Evolutionary conservation across 1,139 yeast genomes (phyloP).

Genomic region (Schwanniomyces etchellsii): DNA sequence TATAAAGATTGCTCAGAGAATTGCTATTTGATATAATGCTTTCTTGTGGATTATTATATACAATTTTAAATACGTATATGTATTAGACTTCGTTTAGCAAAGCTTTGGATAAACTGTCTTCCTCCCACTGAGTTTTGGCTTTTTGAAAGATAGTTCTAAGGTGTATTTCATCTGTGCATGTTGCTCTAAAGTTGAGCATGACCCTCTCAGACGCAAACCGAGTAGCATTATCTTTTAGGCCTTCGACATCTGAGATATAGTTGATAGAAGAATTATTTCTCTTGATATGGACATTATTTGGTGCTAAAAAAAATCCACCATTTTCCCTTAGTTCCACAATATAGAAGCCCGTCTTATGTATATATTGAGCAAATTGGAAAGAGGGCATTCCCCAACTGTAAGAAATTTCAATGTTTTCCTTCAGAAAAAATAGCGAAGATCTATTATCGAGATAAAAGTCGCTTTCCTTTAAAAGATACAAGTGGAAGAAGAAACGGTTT

Average conservation of each 20-base stretch:
- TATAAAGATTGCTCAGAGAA: slow-evolving; percentile 84
- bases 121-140: slow-evolving; percentile 48
- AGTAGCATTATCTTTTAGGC: slow-evolving; percentile 12
- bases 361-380: slow-evolving; percentile 80
- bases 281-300: slow-evolving; percentile 69
- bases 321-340: slow-evolving; percentile 82
- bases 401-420: slow-evolving; percentile 48
- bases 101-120: slow-evolving; percentile 17
- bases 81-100: slow-evolving; percentile 12
- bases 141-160: slow-evolving; percentile 52
- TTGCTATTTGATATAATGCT: slow-evolving; percentile 31
- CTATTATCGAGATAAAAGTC: slow-evolving; percentile 82
- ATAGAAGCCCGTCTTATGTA: slow-evolving; percentile 84
- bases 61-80: slow-evolving; percentile 2
- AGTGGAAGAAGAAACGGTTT: slow-evolving; percentile 56
- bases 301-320: slow-evolving; percentile 77
- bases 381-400: slow-evolving; percentile 92
- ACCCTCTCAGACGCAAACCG: slow-evolving; percentile 63
- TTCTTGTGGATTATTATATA: not conserved
- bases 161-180: slow-evolving; percentile 48
- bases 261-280: slow-evolving; percentile 43
- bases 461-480: slow-evolving; percentile 55
- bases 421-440: slow-evolving; percentile 58
- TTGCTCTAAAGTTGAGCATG: slow-evolving; percentile 60
- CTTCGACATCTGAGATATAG: slow-evolving; percentile 22